Base-by-base conservation (phyloP, 2,329 filamentous ascomycete genomes). In the Fusarium coffeatum region DNA sequence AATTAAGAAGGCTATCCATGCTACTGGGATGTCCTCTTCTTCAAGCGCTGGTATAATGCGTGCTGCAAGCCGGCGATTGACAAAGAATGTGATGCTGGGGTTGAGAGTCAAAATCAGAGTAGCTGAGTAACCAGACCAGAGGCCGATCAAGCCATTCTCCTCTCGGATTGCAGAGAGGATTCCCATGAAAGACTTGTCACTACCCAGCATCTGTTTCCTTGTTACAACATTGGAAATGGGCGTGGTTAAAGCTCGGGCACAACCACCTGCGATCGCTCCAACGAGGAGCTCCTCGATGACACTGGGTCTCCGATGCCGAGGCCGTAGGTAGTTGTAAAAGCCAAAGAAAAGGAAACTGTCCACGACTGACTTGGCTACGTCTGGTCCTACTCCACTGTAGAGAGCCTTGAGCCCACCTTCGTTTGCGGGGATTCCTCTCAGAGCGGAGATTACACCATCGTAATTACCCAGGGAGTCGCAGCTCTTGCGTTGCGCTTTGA, bases 111-210 rank as follows among this genome's bases (percentile, higher is more conserved):
- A 81, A 41, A 97, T 85, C 61, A 97, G 79, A 23, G 88, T 90
- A 3, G 93, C 93, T 22, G 92, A 93, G 78, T 97, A 97, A 1
- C 94, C 94, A 1, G 93, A 91, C 94, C 94, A 97, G 74, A 97
- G 91, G 4, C 93, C 93, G 46, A 83, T 77, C 12, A 94, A 64
- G 0, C 94, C 93, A 72, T 91, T 92, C 76, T 95, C 91, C 3
- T 82, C 75, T 42, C 83, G 81, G 64, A 97, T 94, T 43, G 87
- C 84, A 2, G 82, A 79, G 20, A 90, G 84, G 30, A 93, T 92
- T 53, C 90, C 85, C 28, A 78, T 73, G 6, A 88, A 84, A 64
- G 77, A 85, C 73, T 78, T 25, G 20, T 69, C 61, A 27, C 59
- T 57, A 25, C 77, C 85, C 2, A 89, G 86, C 4, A 91, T 93